phyloP scores from a whole-genome alignment of 805 yeast genomes.

The Yamadazyma kitorensis region DNA sequence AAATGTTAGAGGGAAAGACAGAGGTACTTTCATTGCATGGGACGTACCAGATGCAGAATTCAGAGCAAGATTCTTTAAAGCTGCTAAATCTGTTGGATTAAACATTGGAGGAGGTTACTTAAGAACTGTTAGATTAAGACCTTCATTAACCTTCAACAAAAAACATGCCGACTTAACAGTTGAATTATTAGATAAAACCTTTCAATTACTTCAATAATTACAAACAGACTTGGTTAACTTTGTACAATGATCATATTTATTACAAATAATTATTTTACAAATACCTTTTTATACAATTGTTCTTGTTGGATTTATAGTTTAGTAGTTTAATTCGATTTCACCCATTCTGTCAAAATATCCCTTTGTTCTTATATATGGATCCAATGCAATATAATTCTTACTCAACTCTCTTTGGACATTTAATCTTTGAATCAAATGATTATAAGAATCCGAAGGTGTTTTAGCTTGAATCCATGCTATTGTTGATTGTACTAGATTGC shows the following conservation, averaged over 20 bases:
- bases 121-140: slow-evolving; percentile 73
- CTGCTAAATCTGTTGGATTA: slow-evolving; percentile 60
- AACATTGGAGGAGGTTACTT: slow-evolving; percentile 85
- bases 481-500: slow-evolving; percentile 59
- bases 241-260: no score
- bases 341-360: slow-evolving; percentile 75
- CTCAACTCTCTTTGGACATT: slow-evolving; percentile 50
- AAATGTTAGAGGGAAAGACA: slow-evolving; percentile 56
- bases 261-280: no score
- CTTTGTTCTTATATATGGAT: slow-evolving; percentile 77
- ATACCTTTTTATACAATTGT: no score
- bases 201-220: not conserved
- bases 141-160: slow-evolving; percentile 44
- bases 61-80: slow-evolving; percentile 57
- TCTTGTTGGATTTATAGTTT: no score
- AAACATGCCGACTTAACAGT: slow-evolving; percentile 71
- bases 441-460: slow-evolving; percentile 42
- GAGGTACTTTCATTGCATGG: slow-evolving; percentile 66
- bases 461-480: slow-evolving; percentile 69
- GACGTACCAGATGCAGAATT: slow-evolving; percentile 42
- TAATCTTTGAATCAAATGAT: slow-evolving; percentile 50
- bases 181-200: slow-evolving; percentile 12
- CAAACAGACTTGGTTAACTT: no score
- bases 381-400: slow-evolving; percentile 61
- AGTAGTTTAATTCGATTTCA: no score